Base-by-base conservation (phyloP, 2,329 filamentous ascomycete genomes). In the Sporothrix pseudoabietina region DNA sequence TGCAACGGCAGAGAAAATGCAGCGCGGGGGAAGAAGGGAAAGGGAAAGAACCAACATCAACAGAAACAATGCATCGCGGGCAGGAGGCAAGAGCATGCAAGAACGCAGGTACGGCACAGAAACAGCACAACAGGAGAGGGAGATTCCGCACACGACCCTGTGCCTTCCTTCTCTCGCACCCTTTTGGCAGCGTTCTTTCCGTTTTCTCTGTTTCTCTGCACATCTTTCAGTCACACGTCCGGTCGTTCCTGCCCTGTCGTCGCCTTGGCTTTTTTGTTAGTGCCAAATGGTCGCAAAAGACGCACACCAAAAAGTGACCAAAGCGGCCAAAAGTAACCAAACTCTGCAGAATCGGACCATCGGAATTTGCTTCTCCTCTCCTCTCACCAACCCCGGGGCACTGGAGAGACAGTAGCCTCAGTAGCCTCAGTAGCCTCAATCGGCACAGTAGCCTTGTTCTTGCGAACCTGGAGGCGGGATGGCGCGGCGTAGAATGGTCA, bases 301-400 rank as follows among this genome's bases (percentile, higher is more conserved):
- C 52, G 68, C 54, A 61, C 54, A 12, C 54, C 68, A 59, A 26
- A 26, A 26, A 26, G 26, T 26, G 26, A 26, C 26, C 26, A 26
- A 26, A 26, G 26, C 26, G 26, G 26, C 26, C 26, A 26, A 35
- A 10, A 9, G 30, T 19, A 8, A 32, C 22, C 26, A 59, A 22
- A 55, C 16, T 16, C 32, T 19, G 26, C 68, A 44, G 52, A 71
- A 59, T 61, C 69, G 69, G 54, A 61, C 69, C 69, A 71, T 71
- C 69, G 39, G 69, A 59, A 54, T 19, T 16, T 47, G 49, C 68
- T 30, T 35, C 47, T 52, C 65, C n/a, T 26, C 49, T 26, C 49
- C 14, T 49, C 66, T 35, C 49, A 12, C 61, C 61, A 47, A 19
- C 39, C 61, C 44, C 66, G 66, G 66, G 47, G 10, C 49, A 59